Evolutionary conservation across 257 asterid genomes (phyloP), one percentile per base, ranked within the genome.

Genomic region (Orobanche coerulescens): DNA sequence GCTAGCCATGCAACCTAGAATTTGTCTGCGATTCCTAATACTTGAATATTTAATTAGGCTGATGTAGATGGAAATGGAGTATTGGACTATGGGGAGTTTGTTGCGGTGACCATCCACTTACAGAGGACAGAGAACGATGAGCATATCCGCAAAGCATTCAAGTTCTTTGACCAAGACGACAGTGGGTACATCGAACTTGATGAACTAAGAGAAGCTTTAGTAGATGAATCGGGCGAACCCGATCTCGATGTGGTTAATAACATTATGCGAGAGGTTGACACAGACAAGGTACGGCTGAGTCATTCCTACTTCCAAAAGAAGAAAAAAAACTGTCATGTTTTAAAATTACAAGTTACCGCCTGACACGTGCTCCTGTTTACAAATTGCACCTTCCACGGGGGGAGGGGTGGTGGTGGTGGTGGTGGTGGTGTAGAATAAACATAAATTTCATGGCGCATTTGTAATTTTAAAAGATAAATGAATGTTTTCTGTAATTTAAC

Each of bases 41-140:
- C 25, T 61, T 37, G 25, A 24, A 42, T 58, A 54, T 71, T 3
- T 19, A 15, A 22, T 65, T 39, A 92, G 98, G 98, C 97, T 75
- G 98, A 92, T 80, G 93, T 80, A 62, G 97, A 92, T 69, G 95
- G 96, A 71, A 92, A 86, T 44, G 98, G 98, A 22, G 71, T 84
- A 31, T 69, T 92, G 90, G 97, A 92, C 80, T 92, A 92, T 37
- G 95, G 98, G 19, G 98, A 92, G 82, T 92, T 92, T 65, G 98
- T 92, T 36, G 97, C 98, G 36, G 98, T 92, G 42, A 88, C 95
- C 49, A 92, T 92, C 74, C 98, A 92, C 86, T 73, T 92, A 23
- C 98, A 92, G 79, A 82, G 88, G 75, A 82, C 88, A 78, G 97
- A 92, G 76, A 92, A 86, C 23, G 95, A 88, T 23, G 95, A 88